Evolutionary conservation across 768 basidiomycete species (phyloP), one percentile per base, ranked within the genome.

Genomic region (Brasilioporus rufonigricans): DNA sequence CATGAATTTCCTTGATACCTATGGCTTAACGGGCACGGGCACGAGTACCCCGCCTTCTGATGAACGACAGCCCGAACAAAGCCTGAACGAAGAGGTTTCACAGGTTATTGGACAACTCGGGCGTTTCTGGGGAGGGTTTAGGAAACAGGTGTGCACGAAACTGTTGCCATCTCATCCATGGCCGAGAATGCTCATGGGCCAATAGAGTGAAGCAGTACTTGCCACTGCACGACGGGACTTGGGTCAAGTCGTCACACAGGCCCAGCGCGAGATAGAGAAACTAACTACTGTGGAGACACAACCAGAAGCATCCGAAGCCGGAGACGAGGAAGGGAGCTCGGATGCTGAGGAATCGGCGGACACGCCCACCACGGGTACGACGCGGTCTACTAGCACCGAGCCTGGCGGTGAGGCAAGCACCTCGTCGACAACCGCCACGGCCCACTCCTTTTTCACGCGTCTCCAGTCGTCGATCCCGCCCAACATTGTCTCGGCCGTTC

Each of bases 41-140:
- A 64, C 79, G 16, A 71, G 71, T 8, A 79, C 83, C 5, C 79
- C 82, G 18, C 75, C 80, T 12, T 57, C 76, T n/a, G 56, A 53
- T 23, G 64, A 56, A 21, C 73, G 69, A 35, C 70, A 75, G 32
- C 74, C 82, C 29, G 81, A 82, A 52, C 78, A 68, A 39, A 82
- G 78, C 52, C 73, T 97, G 41, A 87, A 95, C 64, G 88, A 95
- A 64, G 93, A 97, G 70, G 91, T 97, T 14, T 80, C 80, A 2
- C 87, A 96, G 64, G 93, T 93, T 23, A 83, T 95, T 39, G 90
- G 90, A n/a, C 87, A 91, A 64, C 75, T 96, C 13, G 85, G 86
- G 27, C 78, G 87, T 48, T 86, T 93, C 66, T 97, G 94, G 94
- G 92, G 92, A 43, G 89, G 91, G 29, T 89, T 95, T 65, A 83